Evolutionary conservation across 2,329 filamentous ascomycete species (phyloP).

Genomic region (Claviceps sp.): DNA sequence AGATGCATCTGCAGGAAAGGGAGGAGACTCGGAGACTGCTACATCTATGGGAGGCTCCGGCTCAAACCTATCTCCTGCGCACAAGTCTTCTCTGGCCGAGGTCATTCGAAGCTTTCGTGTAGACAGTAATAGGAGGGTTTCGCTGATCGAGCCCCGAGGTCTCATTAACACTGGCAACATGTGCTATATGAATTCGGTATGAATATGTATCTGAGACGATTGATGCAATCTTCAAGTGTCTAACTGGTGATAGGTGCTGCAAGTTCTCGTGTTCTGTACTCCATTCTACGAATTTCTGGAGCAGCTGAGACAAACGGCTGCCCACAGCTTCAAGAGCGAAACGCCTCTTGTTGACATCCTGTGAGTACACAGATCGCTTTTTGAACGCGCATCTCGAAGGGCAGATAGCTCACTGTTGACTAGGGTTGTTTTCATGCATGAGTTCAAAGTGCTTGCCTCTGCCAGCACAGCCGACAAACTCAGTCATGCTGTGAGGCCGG

Average conservation of each 20-base stretch:
- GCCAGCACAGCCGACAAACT: conserved; percentile 62
- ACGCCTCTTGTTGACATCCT: conserved; percentile 90
- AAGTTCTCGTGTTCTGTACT: conserved; percentile 85
- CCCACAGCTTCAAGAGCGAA: conserved; percentile 87
- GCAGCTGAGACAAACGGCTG: conserved; percentile 68
- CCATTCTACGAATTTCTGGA: conserved; percentile 93
- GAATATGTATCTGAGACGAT: conserved; percentile 20
- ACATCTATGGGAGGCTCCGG: conserved; percentile 9
- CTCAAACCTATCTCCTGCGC: conserved; percentile 29
- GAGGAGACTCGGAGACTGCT: conserved; percentile 9
- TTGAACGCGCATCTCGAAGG: background rate
- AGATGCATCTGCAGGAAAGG: conserved; percentile 15
- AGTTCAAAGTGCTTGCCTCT: conserved; percentile 79
- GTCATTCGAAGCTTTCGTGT: conserved; percentile 63
- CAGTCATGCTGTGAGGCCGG: conserved; percentile 58
- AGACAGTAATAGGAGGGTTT: conserved; percentile 48
- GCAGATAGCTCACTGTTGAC: background rate
- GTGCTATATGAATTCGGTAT: conserved; percentile 99
- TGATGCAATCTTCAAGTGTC: conserved; percentile 6
- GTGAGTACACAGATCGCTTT: conserved; percentile 33
- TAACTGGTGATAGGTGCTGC: conserved; percentile 57
- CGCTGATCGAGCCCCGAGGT: conserved; percentile 83
- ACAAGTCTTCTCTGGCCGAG: conserved; percentile 54
- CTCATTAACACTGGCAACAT: conserved; percentile 96
- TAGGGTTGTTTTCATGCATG: conserved; percentile 90